A percentile compares a stretch with the other conserved stretches of the same genome.
Conservation (phyloP, 768 basidiomycete genomes). For the Rubroboletus satanas region DNA sequence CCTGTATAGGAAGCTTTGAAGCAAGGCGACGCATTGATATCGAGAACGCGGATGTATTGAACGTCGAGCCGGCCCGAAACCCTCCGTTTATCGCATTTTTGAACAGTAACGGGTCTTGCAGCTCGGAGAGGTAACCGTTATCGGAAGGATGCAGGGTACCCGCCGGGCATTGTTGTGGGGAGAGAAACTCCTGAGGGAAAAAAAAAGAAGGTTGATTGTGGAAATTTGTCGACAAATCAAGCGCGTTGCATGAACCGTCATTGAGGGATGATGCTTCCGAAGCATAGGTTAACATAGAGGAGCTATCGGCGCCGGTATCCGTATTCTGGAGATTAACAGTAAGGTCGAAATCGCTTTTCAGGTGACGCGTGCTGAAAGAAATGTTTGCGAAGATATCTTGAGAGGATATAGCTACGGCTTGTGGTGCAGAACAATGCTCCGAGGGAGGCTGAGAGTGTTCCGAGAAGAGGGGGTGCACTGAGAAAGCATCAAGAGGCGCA, state of each 20-base stretch:
- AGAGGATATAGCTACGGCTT: slow-evolving; percentile 1
- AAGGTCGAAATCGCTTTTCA: slow-evolving; percentile 14
- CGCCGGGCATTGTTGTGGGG: slow-evolving; percentile 7
- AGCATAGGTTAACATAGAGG: slow-evolving; percentile 3
- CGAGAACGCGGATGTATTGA: slow-evolving; percentile 19
- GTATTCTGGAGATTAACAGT: slow-evolving; percentile 5
- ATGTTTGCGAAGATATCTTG: slow-evolving; percentile 8
- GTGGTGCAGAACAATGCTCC: slow-evolving; percentile 8
- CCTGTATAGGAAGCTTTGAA: slow-evolving; percentile 27
- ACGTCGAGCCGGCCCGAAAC: slow-evolving; percentile 8
- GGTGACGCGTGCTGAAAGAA: slow-evolving; percentile 8
- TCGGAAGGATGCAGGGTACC: not conserved
- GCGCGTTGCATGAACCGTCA: not conserved
- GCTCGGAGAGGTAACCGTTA: slow-evolving; percentile 12
- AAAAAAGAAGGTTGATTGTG: slow-evolving; percentile 1
- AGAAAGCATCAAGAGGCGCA: not conserved
- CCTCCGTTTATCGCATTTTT: slow-evolving; percentile 13
- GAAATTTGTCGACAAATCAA: slow-evolving; percentile 7
- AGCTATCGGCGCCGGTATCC: not conserved
- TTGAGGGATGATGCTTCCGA: slow-evolving; percentile 5
- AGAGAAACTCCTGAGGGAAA: slow-evolving; percentile 7
- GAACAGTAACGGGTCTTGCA: slow-evolving; percentile 11
- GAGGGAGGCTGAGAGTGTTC: slow-evolving; percentile 16
- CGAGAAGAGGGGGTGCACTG: slow-evolving; percentile 28
- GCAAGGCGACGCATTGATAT: slow-evolving; percentile 32